Conservation (phyloP, 129 eudicot species). For the Kitagawia praeruptora region DNA sequence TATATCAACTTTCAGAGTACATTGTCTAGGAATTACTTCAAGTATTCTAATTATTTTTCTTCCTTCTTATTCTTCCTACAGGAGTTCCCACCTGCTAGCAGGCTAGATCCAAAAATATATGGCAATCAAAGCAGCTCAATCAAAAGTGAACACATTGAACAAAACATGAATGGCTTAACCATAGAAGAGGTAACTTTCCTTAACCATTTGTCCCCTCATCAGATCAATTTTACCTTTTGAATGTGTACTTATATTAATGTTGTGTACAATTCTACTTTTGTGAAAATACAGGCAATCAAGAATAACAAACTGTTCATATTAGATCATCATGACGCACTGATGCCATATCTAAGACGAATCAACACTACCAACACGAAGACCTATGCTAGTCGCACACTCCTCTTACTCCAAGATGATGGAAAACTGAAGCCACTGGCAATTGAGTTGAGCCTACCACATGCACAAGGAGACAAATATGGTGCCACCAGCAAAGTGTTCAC, state of each 20-base stretch:
- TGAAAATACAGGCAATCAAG: slow-evolving; percentile 51
- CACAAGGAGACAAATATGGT: slow-evolving; percentile 39
- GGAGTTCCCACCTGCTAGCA: slow-evolving; percentile 87
- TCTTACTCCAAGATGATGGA: slow-evolving; percentile 55
- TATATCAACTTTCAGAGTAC: not conserved
- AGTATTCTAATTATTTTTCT: not conserved
- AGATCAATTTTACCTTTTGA: no score
- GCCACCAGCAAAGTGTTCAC: slow-evolving; percentile 53
- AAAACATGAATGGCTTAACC: slow-evolving; percentile 61
- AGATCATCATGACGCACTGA: slow-evolving; percentile 78
- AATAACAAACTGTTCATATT: slow-evolving; percentile 58
- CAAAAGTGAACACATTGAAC: slow-evolving; percentile 44
- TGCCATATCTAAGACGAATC: slow-evolving; percentile 66
- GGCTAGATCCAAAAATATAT: slow-evolving; percentile 46
- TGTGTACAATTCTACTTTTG: not conserved
- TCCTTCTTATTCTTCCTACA: slow-evolving; percentile 12
- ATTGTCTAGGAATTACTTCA: not conserved
- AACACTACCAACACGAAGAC: slow-evolving; percentile 58
- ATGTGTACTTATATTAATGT: not conserved
- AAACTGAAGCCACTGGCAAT: slow-evolving; percentile 84
- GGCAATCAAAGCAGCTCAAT: slow-evolving; percentile 73
- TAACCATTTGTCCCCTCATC: not conserved
- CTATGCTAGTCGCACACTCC: slow-evolving; percentile 72
- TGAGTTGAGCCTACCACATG: slow-evolving; percentile 68
- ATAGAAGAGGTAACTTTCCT: slow-evolving; percentile 43